These are phyloP conservation scores for Beta lomatogona DNA, from an alignment of 179 eudicot genomes.

Conservation along the genomic window DNA sequence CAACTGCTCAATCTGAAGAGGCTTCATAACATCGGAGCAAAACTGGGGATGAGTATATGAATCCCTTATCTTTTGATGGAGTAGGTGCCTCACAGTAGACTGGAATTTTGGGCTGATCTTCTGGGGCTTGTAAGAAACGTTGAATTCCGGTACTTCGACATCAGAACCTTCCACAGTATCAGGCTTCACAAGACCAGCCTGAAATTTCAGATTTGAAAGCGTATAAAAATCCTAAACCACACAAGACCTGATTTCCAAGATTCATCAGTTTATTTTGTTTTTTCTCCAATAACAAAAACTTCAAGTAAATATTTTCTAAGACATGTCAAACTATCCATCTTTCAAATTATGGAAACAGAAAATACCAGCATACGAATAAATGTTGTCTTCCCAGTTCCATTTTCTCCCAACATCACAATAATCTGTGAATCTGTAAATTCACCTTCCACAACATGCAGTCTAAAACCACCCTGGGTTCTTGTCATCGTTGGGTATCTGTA, in stretches of 20 bases:
- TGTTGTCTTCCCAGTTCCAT: slow-evolving; percentile 97
- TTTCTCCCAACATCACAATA: slow-evolving; percentile 95
- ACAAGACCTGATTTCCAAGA: background rate
- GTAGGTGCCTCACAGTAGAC: slow-evolving; percentile 62
- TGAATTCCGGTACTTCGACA: slow-evolving; percentile 84
- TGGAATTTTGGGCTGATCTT: slow-evolving; percentile 91
- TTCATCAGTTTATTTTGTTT: background rate
- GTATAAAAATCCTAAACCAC: background rate
- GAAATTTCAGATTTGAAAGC: slow-evolving; percentile 25
- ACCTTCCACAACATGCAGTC: slow-evolving; percentile 74
- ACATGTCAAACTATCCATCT: background rate
- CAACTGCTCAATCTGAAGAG: slow-evolving; percentile 85
- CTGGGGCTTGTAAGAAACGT: slow-evolving; percentile 96
- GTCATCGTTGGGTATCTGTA: slow-evolving; percentile 88
- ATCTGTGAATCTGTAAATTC: slow-evolving; percentile 98
- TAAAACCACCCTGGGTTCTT: slow-evolving; percentile 88
- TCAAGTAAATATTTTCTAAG: background rate
- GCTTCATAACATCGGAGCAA: slow-evolving; percentile 96
- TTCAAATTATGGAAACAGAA: background rate
- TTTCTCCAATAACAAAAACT: background rate
- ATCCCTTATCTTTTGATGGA: slow-evolving; percentile 85
- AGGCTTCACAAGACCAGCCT: slow-evolving; percentile 95
- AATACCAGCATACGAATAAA: slow-evolving; percentile 94
- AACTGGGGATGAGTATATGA: slow-evolving; percentile 91
- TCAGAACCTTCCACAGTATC: slow-evolving; percentile 78